Conservation (phyloP, 2,329 filamentous ascomycete genomes). For the Colletotrichum tanaceti region DNA sequence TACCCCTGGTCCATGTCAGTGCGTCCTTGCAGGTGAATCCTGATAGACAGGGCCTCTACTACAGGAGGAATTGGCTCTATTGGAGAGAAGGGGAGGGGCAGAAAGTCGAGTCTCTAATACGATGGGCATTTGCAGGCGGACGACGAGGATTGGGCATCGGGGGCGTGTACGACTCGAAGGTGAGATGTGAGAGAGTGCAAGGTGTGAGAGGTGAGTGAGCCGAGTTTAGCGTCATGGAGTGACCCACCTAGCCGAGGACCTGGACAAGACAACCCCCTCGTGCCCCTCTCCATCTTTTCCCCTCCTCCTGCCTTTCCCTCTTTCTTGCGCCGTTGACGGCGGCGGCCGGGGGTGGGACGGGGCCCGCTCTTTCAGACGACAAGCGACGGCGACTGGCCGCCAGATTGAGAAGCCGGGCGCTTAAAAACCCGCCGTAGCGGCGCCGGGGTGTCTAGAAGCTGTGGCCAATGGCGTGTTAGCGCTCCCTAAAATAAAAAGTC, state of each 20-base stretch:
- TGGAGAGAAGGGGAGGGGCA: background rate
- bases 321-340: constrained; percentile 35
- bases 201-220: constrained; percentile 37
- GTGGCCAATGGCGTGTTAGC: constrained; percentile 46
- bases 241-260: constrained; percentile 17
- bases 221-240: constrained; percentile 29
- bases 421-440: constrained; percentile 34
- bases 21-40: constrained; percentile 38
- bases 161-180: constrained; percentile 17
- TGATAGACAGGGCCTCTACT: constrained; percentile 31
- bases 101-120: constrained; percentile 16
- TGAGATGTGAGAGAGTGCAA: constrained; percentile 8
- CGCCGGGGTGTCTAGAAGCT: constrained; percentile 18
- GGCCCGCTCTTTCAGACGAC: constrained; percentile 28
- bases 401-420: constrained; percentile 33
- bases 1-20: constrained; percentile 29
- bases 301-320: constrained; percentile 16
- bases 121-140: constrained; percentile 21
- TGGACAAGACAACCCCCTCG: constrained; percentile 12
- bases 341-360: constrained; percentile 13
- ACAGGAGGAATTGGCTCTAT: constrained; percentile 26
- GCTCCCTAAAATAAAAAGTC: constrained; percentile 43
- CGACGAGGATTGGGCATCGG: background rate
- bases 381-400: constrained; percentile 34
- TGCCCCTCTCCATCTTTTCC: constrained; percentile 20